Percentiles rank a stretch among this genome's conserved stretches.
Conservation (phyloP, 108 stramenopile species). For the Asterionellopsis glacialis region DNA sequence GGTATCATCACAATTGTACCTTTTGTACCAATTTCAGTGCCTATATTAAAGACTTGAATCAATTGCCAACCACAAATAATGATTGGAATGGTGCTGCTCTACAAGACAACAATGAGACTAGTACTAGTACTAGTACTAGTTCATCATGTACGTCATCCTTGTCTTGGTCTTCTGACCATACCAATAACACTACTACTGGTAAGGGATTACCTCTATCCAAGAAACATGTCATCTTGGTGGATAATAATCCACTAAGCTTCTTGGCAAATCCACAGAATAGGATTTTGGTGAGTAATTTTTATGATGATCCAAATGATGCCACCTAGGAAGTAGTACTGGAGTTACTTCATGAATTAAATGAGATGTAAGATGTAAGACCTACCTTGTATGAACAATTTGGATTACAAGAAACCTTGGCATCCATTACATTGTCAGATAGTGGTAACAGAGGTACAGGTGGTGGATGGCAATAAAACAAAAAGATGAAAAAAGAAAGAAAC, state of each 20-base stretch:
- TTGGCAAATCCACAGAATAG: slow-evolving; percentile 93
- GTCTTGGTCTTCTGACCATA: too few species aligned
- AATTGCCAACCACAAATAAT: slow-evolving; percentile 3
- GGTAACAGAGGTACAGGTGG: too few species aligned
- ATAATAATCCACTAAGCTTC: slow-evolving; percentile 95
- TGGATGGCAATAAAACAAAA: too few species aligned
- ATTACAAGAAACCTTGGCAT: slow-evolving; percentile 55
- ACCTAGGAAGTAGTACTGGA: slow-evolving; percentile 88
- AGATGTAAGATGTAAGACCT: slow-evolving; percentile 86
- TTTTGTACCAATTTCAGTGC: slow-evolving; percentile 49
- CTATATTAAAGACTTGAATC: slow-evolving; percentile 77
- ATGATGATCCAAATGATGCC: slow-evolving; percentile 91
- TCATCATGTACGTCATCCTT: too few species aligned
- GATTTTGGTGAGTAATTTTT: slow-evolving; percentile 97
- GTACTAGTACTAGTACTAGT: too few species aligned
- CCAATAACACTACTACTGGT: too few species aligned
- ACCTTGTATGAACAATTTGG: slow-evolving; percentile 81
- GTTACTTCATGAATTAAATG: slow-evolving; percentile 84
- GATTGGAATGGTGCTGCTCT: too few species aligned
- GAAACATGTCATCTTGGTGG: slow-evolving; percentile 90
- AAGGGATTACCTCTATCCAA: too few species aligned
- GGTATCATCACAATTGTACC: slow-evolving; percentile 89
- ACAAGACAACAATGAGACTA: too few species aligned
- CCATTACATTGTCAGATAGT: too few species aligned
- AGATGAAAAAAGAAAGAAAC: too few species aligned